phyloP scores from a whole-genome alignment of 177 flowering plant genomes.

The Vitis hybrid region DNA sequence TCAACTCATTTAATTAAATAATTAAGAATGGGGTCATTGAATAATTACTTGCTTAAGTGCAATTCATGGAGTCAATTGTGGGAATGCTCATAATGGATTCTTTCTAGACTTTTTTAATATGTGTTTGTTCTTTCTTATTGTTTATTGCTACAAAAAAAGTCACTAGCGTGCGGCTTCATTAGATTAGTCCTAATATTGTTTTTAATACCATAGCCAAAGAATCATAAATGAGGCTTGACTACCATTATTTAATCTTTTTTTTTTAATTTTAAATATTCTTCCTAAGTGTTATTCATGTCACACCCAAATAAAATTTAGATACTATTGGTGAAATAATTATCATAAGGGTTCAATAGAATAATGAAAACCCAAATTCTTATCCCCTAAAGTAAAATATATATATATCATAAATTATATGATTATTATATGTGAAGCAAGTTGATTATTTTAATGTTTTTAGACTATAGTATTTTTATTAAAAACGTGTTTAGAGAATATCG shows the following conservation, averaged over 20 bases:
- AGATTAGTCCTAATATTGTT: background rate
- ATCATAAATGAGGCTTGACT: slow-evolving; percentile 14
- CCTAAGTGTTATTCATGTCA: too few species aligned
- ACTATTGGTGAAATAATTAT: too few species aligned
- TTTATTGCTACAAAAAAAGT: slow-evolving; percentile 9
- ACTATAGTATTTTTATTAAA: too few species aligned
- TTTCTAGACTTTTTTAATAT: background rate
- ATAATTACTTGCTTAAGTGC: slow-evolving; percentile 16
- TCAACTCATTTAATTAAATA: slow-evolving; percentile 1
- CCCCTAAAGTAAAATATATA: too few species aligned
- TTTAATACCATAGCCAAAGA: slow-evolving; percentile 4
- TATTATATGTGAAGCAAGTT: too few species aligned
- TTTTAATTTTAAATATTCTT: too few species aligned
- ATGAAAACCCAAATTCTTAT: too few species aligned
- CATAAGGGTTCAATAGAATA: too few species aligned
- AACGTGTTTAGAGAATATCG: too few species aligned
- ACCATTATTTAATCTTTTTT: background rate
- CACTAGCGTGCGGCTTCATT: slow-evolving; percentile 9
- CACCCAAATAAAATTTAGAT: too few species aligned
- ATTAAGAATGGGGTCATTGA: slow-evolving; percentile 1
- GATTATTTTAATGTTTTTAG: too few species aligned
- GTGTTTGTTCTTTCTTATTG: background rate
- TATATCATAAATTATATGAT: too few species aligned
- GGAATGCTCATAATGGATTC: background rate
- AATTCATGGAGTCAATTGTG: slow-evolving; percentile 9